Evolutionary conservation across 768 basidiomycete species (phyloP).

Genomic region (Pulveroboletus sp.): DNA sequence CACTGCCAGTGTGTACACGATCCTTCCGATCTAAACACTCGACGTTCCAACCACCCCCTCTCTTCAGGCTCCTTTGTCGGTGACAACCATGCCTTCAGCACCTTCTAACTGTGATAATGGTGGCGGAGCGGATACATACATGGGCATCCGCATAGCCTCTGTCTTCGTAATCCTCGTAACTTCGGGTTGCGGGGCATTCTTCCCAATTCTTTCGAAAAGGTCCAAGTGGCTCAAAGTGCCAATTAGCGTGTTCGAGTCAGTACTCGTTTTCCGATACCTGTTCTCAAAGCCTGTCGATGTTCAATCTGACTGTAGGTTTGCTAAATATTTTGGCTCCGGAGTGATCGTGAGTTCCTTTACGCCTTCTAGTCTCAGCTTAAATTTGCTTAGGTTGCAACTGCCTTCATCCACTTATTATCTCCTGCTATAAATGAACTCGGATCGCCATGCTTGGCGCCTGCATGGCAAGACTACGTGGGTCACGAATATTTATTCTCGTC

Average conservation of each 20-base stretch:
- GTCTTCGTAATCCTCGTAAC: conserved; percentile 69
- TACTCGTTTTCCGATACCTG: conserved; percentile 3
- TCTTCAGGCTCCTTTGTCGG: background rate
- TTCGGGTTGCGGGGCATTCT: conserved; percentile 58
- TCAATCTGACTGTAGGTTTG: conserved; percentile 48
- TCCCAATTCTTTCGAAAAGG: conserved; percentile 63
- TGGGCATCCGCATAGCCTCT: conserved; percentile 61
- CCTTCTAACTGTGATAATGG: conserved; percentile 43
- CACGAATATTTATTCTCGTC: background rate
- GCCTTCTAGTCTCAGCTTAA: background rate
- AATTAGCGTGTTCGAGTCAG: conserved; percentile 61
- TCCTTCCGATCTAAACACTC: background rate
- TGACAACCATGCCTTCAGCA: conserved; percentile 21
- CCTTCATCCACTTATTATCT: conserved; percentile 78
- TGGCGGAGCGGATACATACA: conserved; percentile 46
- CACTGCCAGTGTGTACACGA: too few species aligned
- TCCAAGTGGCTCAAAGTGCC: conserved; percentile 42
- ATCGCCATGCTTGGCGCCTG: conserved; percentile 62
- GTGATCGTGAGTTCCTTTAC: conserved; percentile 58
- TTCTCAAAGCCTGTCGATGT: background rate
- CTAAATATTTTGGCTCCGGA: conserved; percentile 89
- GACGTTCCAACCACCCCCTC: background rate
- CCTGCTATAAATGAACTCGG: conserved; percentile 71
- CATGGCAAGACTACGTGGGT: conserved; percentile 74
- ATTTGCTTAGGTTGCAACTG: conserved; percentile 69